These are phyloP conservation scores for Copromyces sp. DNA, from an alignment of 495 filamentous ascomycete species.

Conservation along the genomic window DNA sequence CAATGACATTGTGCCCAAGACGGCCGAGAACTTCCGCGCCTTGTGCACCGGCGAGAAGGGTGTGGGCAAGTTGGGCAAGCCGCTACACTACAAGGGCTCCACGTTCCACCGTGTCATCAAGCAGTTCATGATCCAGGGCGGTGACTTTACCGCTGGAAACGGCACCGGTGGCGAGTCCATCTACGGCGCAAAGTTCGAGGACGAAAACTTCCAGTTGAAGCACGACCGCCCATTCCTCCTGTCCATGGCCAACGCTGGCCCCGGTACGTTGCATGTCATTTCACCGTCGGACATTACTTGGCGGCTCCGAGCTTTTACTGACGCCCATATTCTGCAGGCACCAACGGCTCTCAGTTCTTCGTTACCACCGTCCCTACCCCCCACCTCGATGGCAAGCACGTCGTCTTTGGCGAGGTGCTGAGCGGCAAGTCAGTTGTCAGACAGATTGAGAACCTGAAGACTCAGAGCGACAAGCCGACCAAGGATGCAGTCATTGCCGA, in stretches of 20 bases:
- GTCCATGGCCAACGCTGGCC: slow-evolving; percentile 96
- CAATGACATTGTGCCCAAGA: slow-evolving; percentile 87
- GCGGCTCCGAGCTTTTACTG: slow-evolving; percentile 8
- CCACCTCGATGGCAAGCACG: slow-evolving; percentile 93
- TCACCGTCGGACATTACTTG: background rate
- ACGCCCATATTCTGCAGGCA: slow-evolving; percentile 35
- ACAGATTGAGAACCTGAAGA: slow-evolving; percentile 80
- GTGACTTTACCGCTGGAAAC: slow-evolving; percentile 92
- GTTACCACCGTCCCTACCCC: slow-evolving; percentile 88
- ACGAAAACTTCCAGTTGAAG: slow-evolving; percentile 91
- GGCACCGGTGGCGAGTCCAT: slow-evolving; percentile 96
- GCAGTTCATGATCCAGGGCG: slow-evolving; percentile 97
- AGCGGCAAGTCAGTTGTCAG: slow-evolving; percentile 85
- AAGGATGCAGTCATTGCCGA: slow-evolving; percentile 64
- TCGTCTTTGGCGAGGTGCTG: slow-evolving; percentile 94
- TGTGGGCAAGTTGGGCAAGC: slow-evolving; percentile 70
- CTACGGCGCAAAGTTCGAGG: slow-evolving; percentile 95
- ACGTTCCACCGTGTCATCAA: slow-evolving; percentile 96
- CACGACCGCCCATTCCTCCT: slow-evolving; percentile 92
- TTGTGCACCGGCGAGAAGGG: slow-evolving; percentile 93
- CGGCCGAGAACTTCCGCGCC: slow-evolving; percentile 88
- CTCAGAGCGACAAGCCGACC: slow-evolving; percentile 69
- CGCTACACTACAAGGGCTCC: slow-evolving; percentile 83
- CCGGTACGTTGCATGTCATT: slow-evolving; percentile 47
- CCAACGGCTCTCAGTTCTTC: slow-evolving; percentile 98